phyloP scores from a whole-genome alignment of 805 yeast species.

The Maudiozyma bulderi region DNA sequence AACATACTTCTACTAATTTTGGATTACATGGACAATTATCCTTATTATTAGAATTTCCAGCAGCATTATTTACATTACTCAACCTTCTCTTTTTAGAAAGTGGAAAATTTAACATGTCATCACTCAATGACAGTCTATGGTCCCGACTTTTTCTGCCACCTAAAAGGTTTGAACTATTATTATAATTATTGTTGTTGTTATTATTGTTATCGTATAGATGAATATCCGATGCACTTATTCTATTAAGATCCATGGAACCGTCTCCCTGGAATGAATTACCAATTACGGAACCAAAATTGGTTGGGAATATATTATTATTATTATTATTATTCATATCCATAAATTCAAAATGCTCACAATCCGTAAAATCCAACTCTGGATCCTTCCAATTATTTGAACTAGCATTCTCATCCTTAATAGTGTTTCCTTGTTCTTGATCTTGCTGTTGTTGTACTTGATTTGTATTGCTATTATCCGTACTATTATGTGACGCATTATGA shows the following conservation, averaged over 20 bases:
- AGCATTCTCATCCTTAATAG: not conserved
- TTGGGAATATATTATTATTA: not conserved
- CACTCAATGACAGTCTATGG: constrained; percentile 1
- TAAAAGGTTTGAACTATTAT: not conserved
- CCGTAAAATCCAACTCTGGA: constrained; percentile 6
- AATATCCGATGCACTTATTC: not conserved
- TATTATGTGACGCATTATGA: constrained; percentile 13
- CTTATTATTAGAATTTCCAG: not conserved
- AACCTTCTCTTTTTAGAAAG: not conserved
- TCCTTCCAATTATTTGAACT: not conserved
- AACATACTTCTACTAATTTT: constrained; percentile 33
- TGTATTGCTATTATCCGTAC: no score
- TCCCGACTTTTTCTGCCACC: not conserved
- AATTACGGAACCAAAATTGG: not conserved
- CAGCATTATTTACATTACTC: not conserved
- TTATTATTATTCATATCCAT: constrained; percentile 27
- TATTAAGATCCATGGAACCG: not conserved
- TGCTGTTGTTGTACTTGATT: no score
- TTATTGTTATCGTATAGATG: not conserved
- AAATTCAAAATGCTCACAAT: constrained; percentile 36
- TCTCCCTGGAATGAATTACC: not conserved
- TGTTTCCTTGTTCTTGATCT: no score
- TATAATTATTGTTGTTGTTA: not conserved
- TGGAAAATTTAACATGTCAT: constrained; percentile 16
- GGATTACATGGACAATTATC: constrained; percentile 29